Conservation (phyloP, 2,329 filamentous ascomycete species). For the Penicillium sp. region DNA sequence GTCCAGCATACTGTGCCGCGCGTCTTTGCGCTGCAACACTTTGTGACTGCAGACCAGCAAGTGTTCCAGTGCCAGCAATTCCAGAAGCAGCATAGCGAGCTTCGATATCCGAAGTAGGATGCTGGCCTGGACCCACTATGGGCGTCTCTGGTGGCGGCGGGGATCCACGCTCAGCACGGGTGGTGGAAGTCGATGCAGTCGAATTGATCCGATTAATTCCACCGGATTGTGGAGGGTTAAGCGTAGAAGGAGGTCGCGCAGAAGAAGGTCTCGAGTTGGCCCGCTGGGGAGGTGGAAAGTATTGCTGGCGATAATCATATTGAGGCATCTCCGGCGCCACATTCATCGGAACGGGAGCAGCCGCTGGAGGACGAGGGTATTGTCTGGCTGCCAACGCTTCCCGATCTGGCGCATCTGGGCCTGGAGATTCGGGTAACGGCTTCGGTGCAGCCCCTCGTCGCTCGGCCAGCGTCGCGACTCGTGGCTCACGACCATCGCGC, state of each 20-base stretch:
- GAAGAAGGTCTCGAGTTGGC: conserved; percentile 21
- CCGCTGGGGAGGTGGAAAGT: conserved; percentile 58
- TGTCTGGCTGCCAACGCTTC: conserved; percentile 75
- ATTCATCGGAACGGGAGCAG: conserved; percentile 35
- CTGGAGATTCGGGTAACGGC: conserved; percentile 78
- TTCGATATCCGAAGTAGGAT: conserved; percentile 81
- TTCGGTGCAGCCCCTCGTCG: conserved; percentile 73
- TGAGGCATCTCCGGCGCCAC: conserved; percentile 35
- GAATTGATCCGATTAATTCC: conserved; percentile 66
- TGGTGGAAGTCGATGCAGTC: conserved; percentile 90
- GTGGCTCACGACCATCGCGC: conserved; percentile 53
- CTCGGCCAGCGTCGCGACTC: conserved; percentile 69
- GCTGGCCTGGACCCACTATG: conserved; percentile 67
- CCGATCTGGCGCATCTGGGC: conserved; percentile 71
- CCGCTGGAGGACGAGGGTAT: conserved; percentile 40
- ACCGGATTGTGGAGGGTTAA: conserved; percentile 47
- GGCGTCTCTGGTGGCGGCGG: conserved; percentile 94
- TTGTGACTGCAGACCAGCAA: conserved; percentile 72
- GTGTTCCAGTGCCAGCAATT: conserved; percentile 80
- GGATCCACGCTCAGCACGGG: conserved; percentile 85
- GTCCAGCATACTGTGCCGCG: conserved; percentile 71
- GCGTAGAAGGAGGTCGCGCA: conserved; percentile 7
- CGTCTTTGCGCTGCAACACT: conserved; percentile 81
- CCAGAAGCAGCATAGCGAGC: conserved; percentile 88
- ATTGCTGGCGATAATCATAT: conserved; percentile 61